phyloP scores from a whole-genome alignment of 2,329 filamentous ascomycete genomes.

The Alternaria sp. region DNA sequence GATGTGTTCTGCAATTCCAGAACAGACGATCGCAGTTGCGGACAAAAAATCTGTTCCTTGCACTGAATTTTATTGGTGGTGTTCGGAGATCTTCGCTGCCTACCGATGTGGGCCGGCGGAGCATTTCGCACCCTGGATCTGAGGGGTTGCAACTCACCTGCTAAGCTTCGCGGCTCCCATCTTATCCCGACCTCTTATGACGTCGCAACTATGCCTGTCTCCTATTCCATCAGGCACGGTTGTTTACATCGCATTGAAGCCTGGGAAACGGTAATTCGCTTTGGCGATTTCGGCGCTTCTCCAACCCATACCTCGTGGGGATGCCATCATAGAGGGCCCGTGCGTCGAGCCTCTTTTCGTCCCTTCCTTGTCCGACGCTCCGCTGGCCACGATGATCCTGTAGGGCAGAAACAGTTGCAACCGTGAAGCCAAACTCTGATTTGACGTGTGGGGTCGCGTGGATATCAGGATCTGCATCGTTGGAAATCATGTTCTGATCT shows the following conservation, averaged over 20 bases:
- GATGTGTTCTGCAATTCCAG: neutral
- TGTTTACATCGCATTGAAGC: neutral
- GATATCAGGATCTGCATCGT: conserved; percentile 4
- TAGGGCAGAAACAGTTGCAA: neutral
- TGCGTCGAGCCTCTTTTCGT: neutral
- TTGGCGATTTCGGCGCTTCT: neutral
- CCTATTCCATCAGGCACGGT: neutral
- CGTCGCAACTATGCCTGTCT: neutral
- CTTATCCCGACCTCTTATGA: neutral
- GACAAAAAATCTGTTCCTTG: neutral
- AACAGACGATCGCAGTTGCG: neutral
- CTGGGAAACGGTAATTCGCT: neutral
- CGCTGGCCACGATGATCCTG: neutral
- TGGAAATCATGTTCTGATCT: neutral
- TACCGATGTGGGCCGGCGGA: neutral
- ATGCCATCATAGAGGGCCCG: neutral
- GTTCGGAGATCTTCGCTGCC: neutral
- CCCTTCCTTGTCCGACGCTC: conserved; percentile 3
- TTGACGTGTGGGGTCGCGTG: conserved; percentile 17
- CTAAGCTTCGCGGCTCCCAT: neutral
- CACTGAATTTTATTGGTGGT: neutral
- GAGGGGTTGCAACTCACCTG: neutral
- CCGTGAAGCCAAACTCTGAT: conserved; percentile 7
- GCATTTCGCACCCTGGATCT: neutral
- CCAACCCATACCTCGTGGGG: neutral